Base-by-base conservation (phyloP, 1,284 basidiomycete genomes). In the Leccinum fallax region DNA sequence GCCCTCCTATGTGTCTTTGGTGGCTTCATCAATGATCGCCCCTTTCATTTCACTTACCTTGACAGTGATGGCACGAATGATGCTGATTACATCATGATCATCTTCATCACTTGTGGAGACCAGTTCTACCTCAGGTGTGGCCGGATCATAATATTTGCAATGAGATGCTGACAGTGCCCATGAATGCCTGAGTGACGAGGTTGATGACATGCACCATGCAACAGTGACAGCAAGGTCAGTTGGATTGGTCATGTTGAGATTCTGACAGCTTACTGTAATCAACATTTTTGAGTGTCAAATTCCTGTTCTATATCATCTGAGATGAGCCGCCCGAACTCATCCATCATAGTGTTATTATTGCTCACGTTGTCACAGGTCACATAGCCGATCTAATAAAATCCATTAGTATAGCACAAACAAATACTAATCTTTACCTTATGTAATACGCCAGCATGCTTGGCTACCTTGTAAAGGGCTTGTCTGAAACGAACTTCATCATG, bases 391-490 rank as follows among this genome's bases (percentile, higher is more conserved):
- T 61, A 38, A 19, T 19, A 53, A 15, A 52, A 52, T 13, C 19
- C 2, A 7, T 30, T 34, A 32, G n/a, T 10, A 19, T 13, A 32
- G 10, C n/a, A 34, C 4, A 8, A 34, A 46, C 21, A 8, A 52
- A 32, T 28, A 51, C 24, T 16, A 30, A 30, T 32, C 13, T 7
- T 51, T 30, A 58, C 57, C 57, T 58, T 58, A 49, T 58, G 49
- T 40, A n/a, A 28, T 28, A 52, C 7, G 9, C 57, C 57, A 19
- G 49, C 57, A 30, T 21, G 9, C 57, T 52, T n/a, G 19, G n/a
- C 15, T 16, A 52, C 28, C 51, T 65, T 63, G 38, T 53, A 66
- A 4, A 65, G 58, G 0, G 46, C 64, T 8, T 65, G 64, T n/a
- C 64, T 26, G 0, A 65, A 57, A 10, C 0, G 5, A 5, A 53